A percentile compares a stretch with the other conserved stretches of the same genome.
phyloP scores from a whole-genome alignment of 140 eudicot genomes.

The Flaveria floridana region DNA sequence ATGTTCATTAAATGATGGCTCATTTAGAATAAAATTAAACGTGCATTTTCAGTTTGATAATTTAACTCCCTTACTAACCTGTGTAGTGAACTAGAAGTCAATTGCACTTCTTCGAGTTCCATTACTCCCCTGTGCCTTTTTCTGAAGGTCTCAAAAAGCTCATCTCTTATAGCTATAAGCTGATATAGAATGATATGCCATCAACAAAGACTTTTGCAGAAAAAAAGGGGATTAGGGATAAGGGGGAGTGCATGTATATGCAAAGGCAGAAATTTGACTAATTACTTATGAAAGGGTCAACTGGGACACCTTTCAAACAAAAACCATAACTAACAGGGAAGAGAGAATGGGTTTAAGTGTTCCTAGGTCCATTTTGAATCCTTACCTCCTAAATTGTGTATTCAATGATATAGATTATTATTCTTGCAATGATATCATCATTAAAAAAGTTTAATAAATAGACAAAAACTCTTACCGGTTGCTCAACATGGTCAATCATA shows the following conservation, averaged over 20 bases:
- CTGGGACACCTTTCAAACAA: background rate
- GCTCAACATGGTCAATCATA: constrained; percentile 91
- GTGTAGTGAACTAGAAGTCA: constrained; percentile 84
- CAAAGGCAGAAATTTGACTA: background rate
- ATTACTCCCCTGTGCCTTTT: constrained; percentile 91
- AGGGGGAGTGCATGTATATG: background rate
- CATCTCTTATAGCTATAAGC: constrained; percentile 88
- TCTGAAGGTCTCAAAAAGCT: constrained; percentile 91
- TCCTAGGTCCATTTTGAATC: background rate
- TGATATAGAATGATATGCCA: constrained; percentile 33
- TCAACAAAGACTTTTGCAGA: constrained; percentile 15
- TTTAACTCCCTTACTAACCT: constrained; percentile 49
- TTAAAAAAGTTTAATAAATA: background rate
- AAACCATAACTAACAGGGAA: background rate
- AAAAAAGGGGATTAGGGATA: background rate
- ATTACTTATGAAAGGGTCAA: background rate
- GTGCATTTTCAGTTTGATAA: background rate
- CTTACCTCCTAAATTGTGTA: background rate
- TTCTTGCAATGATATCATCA: constrained; percentile 4
- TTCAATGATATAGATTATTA: background rate
- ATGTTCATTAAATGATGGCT: background rate
- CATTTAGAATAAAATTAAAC: background rate
- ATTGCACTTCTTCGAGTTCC: constrained; percentile 93
- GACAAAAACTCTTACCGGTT: constrained; percentile 61
- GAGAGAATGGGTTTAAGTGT: background rate